phyloP scores from a whole-genome alignment of 768 basidiomycete species.

The Tubosaeta sp. region DNA sequence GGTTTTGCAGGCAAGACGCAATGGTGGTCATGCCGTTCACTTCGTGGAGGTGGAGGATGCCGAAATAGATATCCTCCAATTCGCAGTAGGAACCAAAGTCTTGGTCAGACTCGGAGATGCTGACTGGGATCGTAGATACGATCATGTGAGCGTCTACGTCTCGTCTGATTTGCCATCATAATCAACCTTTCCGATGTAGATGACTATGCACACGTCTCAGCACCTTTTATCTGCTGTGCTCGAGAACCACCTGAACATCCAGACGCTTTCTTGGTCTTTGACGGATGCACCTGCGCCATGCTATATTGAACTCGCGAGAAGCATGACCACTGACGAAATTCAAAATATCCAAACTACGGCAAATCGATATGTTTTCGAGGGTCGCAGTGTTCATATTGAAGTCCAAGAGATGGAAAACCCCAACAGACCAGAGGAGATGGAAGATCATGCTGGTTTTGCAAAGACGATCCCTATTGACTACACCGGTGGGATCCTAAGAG shows the following conservation, averaged over 20 bases:
- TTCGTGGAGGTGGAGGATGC: constrained; percentile 47
- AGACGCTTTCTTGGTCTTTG: constrained; percentile 82
- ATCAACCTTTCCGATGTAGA: constrained; percentile 37
- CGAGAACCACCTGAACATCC: constrained; percentile 56
- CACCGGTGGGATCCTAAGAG: constrained; percentile 71
- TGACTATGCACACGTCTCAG: constrained; percentile 83
- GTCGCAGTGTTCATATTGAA: constrained; percentile 64
- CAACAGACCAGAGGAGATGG: constrained; percentile 31
- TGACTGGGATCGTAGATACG: constrained; percentile 63
- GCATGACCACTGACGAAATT: constrained; percentile 63
- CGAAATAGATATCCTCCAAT: constrained; percentile 41
- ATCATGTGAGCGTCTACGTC: constrained; percentile 52
- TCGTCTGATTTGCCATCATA: background rate
- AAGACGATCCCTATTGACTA: constrained; percentile 67
- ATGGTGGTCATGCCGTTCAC: constrained; percentile 73
- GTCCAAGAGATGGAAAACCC: constrained; percentile 59
- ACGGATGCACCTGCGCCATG: constrained; percentile 62
- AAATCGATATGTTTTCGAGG: constrained; percentile 67
- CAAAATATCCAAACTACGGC: constrained; percentile 54
- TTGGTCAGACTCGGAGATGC: constrained; percentile 50
- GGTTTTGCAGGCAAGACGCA: constrained; percentile 63
- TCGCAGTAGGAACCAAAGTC: constrained; percentile 50
- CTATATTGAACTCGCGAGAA: constrained; percentile 73
- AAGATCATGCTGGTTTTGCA: constrained; percentile 38
- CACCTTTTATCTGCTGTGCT: constrained; percentile 81